Conservation (phyloP, 2,329 filamentous ascomycete species). For the Aspergillus pseudoglaucus region DNA sequence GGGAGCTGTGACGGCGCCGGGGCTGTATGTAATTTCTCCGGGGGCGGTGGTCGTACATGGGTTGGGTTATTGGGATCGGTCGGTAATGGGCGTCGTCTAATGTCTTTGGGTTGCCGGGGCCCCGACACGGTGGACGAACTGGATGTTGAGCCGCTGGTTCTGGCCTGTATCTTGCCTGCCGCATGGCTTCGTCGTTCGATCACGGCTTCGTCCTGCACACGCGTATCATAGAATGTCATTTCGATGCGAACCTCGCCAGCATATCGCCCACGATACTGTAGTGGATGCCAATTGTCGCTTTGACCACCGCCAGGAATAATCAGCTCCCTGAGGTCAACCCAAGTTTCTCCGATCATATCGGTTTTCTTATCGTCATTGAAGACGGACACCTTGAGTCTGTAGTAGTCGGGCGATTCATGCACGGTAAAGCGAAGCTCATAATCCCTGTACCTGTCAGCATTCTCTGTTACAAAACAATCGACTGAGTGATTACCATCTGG, state of each 20-base stretch:
- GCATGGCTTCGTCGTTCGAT: constrained; percentile 48
- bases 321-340: constrained; percentile 75
- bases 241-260: constrained; percentile 92
- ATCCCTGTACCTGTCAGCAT: constrained; percentile 58
- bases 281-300: constrained; percentile 82
- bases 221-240: constrained; percentile 89
- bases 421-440: constrained; percentile 94
- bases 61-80: constrained; percentile 59
- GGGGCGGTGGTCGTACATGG: constrained; percentile 45
- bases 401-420: constrained; percentile 94
- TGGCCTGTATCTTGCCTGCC: constrained; percentile 31
- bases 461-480: not conserved
- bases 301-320: constrained; percentile 85
- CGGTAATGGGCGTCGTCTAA: constrained; percentile 80
- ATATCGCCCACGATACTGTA: constrained; percentile 88
- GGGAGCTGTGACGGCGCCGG: constrained; percentile 26
- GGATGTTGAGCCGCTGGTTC: constrained; percentile 15
- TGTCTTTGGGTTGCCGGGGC: constrained; percentile 52
- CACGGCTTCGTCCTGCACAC: constrained; percentile 69
- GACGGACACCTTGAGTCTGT: constrained; percentile 86
- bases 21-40: constrained; percentile 25
- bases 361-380: constrained; percentile 99
- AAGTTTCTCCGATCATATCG: constrained; percentile 90
- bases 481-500: constrained; percentile 65
- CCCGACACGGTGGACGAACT: constrained; percentile 28